A percentile compares a stretch with the other conserved stretches of the same genome.
phyloP scores from a whole-genome alignment of 2,329 filamentous ascomycete genomes.

The Fusarium sp. region DNA sequence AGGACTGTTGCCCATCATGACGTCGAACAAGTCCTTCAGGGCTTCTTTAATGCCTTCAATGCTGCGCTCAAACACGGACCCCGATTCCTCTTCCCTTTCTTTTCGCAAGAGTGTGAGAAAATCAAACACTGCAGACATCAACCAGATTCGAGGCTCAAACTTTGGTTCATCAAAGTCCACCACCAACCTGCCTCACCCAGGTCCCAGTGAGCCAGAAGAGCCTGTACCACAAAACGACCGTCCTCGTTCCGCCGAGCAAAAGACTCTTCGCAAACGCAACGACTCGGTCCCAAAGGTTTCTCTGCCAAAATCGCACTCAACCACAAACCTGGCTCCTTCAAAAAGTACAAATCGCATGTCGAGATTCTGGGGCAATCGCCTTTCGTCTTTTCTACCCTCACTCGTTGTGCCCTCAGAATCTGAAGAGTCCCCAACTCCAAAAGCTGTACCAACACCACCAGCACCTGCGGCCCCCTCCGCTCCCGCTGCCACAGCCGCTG shows the following conservation, averaged over 20 bases:
- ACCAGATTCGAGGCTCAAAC: conserved; percentile 36
- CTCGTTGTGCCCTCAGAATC: conserved; percentile 54
- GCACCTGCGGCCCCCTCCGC: conserved; percentile 33
- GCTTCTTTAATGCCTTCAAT: conserved; percentile 54
- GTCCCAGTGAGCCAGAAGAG: conserved; percentile 29
- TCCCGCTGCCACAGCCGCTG: conserved; percentile 27
- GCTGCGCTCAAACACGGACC: conserved; percentile 48
- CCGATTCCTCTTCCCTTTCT: conserved; percentile 41
- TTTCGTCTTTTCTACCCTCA: conserved; percentile 54
- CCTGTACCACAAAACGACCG: conserved; percentile 37
- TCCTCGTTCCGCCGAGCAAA: conserved; percentile 37
- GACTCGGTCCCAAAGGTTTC: conserved; percentile 21
- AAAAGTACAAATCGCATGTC: conserved; percentile 48
- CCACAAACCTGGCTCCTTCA: conserved; percentile 27
- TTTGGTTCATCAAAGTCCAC: conserved; percentile 33
- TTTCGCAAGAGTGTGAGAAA: conserved; percentile 45
- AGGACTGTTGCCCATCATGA: conserved; percentile 53
- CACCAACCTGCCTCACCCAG: conserved; percentile 27
- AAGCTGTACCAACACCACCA: conserved; percentile 34
- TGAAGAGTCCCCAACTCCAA: conserved; percentile 36
- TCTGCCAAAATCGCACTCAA: conserved; percentile 37
- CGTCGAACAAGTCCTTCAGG: conserved; percentile 60
- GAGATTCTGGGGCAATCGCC: conserved; percentile 52
- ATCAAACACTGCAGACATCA: conserved; percentile 42
- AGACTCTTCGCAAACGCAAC: conserved; percentile 36